Percentiles rank a stretch among this genome's conserved stretches.
Conservation (phyloP, 2,329 filamentous ascomycete genomes). For the Trichoderma atroviride region DNA sequence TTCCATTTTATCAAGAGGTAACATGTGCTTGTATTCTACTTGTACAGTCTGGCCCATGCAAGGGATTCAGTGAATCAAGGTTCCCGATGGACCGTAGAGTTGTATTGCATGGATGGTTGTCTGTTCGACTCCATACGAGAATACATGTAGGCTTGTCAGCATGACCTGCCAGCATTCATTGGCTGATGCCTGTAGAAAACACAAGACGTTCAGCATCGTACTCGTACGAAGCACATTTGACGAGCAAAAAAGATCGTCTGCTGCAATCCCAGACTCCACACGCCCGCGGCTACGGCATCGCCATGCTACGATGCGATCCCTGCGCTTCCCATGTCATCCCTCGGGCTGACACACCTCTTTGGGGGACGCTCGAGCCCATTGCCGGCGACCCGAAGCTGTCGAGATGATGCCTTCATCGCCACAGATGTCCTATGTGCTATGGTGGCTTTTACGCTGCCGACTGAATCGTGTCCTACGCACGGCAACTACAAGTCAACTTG, state of each 20-base stretch:
- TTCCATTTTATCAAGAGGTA: background rate
- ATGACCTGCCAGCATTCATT: background rate
- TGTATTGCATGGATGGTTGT: background rate
- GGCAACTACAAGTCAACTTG: background rate
- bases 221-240: background rate
- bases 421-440: background rate
- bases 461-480: background rate
- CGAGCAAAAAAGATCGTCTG: background rate
- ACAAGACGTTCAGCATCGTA: background rate
- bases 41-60: background rate
- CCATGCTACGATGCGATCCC: constrained; percentile 15
- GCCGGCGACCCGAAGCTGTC: constrained; percentile 22
- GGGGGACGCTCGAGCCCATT: background rate
- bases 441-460: background rate
- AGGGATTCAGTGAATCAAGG: background rate
- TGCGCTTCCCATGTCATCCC: constrained; percentile 14
- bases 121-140: background rate
- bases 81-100: background rate
- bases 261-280: constrained; percentile 12
- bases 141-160: background rate
- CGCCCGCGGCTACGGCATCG: constrained; percentile 19
- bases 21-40: background rate
- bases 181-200: background rate
- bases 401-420: background rate
- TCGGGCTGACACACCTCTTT: constrained; percentile 23